A percentile compares a stretch with the other conserved stretches of the same genome.
phyloP scores from a whole-genome alignment of 257 asterid species.

The Nicotiana tabacum region DNA sequence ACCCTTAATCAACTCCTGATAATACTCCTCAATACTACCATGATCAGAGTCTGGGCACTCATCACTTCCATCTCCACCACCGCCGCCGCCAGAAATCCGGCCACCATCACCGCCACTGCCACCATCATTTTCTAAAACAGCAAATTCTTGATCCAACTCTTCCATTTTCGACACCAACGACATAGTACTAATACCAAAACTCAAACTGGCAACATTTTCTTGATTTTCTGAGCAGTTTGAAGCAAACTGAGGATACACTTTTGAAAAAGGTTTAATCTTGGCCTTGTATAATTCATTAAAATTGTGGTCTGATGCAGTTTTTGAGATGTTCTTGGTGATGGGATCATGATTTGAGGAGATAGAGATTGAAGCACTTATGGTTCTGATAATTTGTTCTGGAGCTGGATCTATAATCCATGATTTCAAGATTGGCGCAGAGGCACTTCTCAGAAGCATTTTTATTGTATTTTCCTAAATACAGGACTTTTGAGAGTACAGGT shows the following conservation, averaged over 20 bases:
- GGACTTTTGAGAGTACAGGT: not conserved
- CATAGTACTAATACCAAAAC: constrained; percentile 4
- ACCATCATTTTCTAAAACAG: not conserved
- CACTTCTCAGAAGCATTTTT: constrained; percentile 8
- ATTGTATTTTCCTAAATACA: not conserved
- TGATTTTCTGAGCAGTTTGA: not conserved
- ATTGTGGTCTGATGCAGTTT: not conserved
- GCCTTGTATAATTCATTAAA: not conserved
- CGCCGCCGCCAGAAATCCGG: not conserved
- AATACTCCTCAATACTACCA: constrained; percentile 5
- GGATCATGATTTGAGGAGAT: not conserved
- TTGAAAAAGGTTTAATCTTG: not conserved
- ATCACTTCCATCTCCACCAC: constrained; percentile 1
- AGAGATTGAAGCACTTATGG: not conserved
- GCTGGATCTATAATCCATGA: not conserved
- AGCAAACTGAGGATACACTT: not conserved
- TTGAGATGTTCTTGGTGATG: not conserved
- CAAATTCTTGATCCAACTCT: not conserved
- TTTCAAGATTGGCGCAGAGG: constrained; percentile 4
- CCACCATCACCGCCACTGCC: not conserved
- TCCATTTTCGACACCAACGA: not conserved
- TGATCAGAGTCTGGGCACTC: not conserved
- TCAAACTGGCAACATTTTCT: not conserved
- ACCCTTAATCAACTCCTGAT: not conserved
- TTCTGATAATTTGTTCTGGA: not conserved